Conservation (phyloP, 2,329 filamentous ascomycete species). For the Cadophora gregata region DNA sequence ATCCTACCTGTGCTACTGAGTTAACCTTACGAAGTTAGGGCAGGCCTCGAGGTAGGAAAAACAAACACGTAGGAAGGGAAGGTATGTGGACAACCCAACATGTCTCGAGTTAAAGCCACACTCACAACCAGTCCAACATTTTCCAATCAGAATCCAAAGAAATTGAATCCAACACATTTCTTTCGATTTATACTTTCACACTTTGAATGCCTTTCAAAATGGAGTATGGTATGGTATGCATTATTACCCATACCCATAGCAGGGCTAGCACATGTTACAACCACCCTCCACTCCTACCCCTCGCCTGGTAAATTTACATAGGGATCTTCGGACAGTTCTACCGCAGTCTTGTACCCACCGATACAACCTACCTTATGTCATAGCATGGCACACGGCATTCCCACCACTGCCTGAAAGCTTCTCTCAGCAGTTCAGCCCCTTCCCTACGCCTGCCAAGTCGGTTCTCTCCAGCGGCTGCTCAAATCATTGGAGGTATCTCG, state of each 20-base stretch:
- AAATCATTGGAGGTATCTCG: neutral
- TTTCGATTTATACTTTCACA: neutral
- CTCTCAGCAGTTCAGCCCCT: constrained; percentile 8
- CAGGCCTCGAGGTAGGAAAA: no score
- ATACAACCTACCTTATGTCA: no score
- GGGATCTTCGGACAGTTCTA: constrained; percentile 1
- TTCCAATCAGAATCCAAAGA: neutral
- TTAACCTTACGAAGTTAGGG: no score
- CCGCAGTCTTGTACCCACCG: neutral
- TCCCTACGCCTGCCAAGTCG: neutral
- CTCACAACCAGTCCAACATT: neutral
- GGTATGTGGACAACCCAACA: neutral
- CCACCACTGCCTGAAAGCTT: constrained; percentile 12
- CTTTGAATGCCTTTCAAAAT: neutral
- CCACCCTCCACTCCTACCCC: no score
- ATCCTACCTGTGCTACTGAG: no score
- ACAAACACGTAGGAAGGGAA: neutral
- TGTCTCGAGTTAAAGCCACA: neutral
- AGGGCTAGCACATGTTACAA: neutral
- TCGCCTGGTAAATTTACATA: neutral
- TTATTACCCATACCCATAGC: neutral
- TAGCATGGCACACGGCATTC: constrained; percentile 3
- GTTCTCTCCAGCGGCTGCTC: neutral
- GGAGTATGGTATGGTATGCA: neutral
- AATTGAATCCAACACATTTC: neutral